A percentile compares a stretch with the other conserved stretches of the same genome.
These are phyloP conservation scores for Tolypocladium tundrense DNA, from an alignment of 2,329 filamentous ascomycete genomes.

Conservation along the genomic window DNA sequence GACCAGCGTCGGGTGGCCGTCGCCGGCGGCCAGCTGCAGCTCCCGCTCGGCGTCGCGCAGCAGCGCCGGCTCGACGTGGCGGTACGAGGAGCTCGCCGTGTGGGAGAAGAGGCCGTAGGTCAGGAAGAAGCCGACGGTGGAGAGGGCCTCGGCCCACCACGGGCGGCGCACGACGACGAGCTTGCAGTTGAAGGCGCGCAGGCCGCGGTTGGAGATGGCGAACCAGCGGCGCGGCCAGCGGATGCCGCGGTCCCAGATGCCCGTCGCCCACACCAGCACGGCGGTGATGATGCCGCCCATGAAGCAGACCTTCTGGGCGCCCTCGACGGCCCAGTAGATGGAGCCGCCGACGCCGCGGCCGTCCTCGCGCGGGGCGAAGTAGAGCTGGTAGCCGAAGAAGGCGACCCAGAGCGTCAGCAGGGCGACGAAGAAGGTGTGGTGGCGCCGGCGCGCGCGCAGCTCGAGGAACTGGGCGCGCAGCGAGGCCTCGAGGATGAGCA, in stretches of 20 bases:
- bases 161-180: conserved; percentile 78
- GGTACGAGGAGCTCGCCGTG: conserved; percentile 59
- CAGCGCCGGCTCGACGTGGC: conserved; percentile 59
- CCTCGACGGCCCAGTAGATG: conserved; percentile 93
- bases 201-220: conserved; percentile 74
- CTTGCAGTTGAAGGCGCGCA: conserved; percentile 92
- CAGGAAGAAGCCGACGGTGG: conserved; percentile 65
- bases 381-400: conserved; percentile 82
- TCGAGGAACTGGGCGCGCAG: conserved; percentile 88
- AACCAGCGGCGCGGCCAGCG: conserved; percentile 92
- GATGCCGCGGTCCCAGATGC: conserved; percentile 91
- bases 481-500: conserved; percentile 91
- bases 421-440: conserved; percentile 86
- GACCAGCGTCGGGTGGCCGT: conserved; percentile 30
- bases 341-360: conserved; percentile 83
- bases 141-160: conserved; percentile 69
- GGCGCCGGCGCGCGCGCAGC: conserved; percentile 73
- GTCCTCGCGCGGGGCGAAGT: conserved; percentile 92
- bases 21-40: conserved; percentile 35
- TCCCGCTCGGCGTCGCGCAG: conserved; percentile 51
- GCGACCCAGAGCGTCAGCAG: conserved; percentile 71
- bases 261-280: conserved; percentile 83
- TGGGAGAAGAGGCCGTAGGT: conserved; percentile 65
- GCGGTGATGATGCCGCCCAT: conserved; percentile 83
- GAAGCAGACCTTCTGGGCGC: conserved; percentile 80